phyloP scores from a whole-genome alignment of 495 filamentous ascomycete genomes.

The Hypoxylon perforatum region DNA sequence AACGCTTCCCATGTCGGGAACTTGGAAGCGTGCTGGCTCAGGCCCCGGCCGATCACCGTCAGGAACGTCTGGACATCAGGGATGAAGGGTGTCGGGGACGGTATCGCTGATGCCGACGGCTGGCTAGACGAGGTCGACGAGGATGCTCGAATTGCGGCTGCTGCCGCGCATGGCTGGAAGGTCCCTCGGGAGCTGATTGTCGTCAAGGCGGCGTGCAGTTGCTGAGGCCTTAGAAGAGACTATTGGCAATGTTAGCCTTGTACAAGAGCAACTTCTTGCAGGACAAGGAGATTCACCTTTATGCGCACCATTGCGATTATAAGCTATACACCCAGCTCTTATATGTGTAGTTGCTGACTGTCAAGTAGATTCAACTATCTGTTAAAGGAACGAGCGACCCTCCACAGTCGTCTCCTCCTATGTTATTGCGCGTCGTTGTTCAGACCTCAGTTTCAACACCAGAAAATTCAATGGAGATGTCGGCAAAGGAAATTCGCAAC shows the following conservation, averaged over 20 bases:
- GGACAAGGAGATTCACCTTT: slow-evolving; percentile 32
- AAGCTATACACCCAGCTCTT: not conserved
- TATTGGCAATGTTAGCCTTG: slow-evolving; percentile 10
- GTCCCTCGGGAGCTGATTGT: slow-evolving; percentile 3
- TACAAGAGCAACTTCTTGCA: not conserved
- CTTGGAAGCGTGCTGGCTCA: slow-evolving; percentile 81
- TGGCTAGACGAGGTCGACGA: slow-evolving; percentile 45
- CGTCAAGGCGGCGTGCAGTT: slow-evolving; percentile 31
- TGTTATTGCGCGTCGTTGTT: not conserved
- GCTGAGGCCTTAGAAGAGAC: slow-evolving; percentile 39
- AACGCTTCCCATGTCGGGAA: slow-evolving; percentile 89
- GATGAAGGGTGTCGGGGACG: slow-evolving; percentile 81
- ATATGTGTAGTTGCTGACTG: too few species aligned
- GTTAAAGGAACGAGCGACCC: not conserved
- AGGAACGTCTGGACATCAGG: slow-evolving; percentile 91
- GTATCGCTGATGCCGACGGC: slow-evolving; percentile 62
- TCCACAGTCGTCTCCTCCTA: not conserved
- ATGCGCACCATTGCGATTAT: slow-evolving; percentile 41
- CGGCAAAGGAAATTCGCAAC: slow-evolving; percentile 44
- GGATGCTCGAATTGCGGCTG: slow-evolving; percentile 35
- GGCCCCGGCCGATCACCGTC: slow-evolving; percentile 86
- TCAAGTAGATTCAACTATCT: too few species aligned
- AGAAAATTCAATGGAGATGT: slow-evolving; percentile 42
- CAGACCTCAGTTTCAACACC: slow-evolving; percentile 4
- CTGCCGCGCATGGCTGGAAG: slow-evolving; percentile 38